These are phyloP conservation scores for Termitomyces sp. DNA, from an alignment of 768 basidiomycete species.

Conservation along the genomic window DNA sequence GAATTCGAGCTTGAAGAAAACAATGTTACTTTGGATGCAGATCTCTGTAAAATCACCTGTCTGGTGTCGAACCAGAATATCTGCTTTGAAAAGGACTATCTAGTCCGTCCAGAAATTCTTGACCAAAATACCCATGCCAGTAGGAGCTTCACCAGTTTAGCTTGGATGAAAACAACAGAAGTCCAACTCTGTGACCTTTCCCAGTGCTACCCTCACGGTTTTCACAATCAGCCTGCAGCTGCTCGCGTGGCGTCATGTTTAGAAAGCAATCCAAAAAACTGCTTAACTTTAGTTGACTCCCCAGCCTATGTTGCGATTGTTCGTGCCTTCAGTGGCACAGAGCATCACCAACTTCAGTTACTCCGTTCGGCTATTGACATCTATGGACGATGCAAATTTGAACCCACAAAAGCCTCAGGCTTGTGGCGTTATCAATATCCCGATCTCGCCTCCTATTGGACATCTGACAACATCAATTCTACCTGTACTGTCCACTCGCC, in stretches of 20 bases:
- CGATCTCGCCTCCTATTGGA: background rate
- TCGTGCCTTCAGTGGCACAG: background rate
- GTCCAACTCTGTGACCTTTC: background rate
- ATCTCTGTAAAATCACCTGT: background rate
- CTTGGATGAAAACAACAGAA: background rate
- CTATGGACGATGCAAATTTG: too few relatives aligned
- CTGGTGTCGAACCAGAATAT: background rate
- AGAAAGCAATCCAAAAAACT: too few relatives aligned
- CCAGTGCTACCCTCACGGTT: background rate
- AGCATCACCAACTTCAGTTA: too few relatives aligned
- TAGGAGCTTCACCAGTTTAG: background rate
- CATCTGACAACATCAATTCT: background rate
- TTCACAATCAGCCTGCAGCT: background rate
- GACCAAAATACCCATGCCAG: background rate
- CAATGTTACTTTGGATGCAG: background rate
- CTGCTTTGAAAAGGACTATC: background rate
- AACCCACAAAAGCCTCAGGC: too few relatives aligned
- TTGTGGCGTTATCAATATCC: too few relatives aligned
- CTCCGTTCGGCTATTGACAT: background rate
- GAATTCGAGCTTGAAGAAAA: background rate
- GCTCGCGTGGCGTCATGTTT: background rate
- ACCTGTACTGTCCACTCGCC: slow-evolving; percentile 36
- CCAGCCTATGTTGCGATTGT: background rate
- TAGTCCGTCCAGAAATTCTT: too few relatives aligned
- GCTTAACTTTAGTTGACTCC: too few relatives aligned